Conservation (phyloP, 2,329 filamentous ascomycete species). For the Dothideomycetes sp. region DNA sequence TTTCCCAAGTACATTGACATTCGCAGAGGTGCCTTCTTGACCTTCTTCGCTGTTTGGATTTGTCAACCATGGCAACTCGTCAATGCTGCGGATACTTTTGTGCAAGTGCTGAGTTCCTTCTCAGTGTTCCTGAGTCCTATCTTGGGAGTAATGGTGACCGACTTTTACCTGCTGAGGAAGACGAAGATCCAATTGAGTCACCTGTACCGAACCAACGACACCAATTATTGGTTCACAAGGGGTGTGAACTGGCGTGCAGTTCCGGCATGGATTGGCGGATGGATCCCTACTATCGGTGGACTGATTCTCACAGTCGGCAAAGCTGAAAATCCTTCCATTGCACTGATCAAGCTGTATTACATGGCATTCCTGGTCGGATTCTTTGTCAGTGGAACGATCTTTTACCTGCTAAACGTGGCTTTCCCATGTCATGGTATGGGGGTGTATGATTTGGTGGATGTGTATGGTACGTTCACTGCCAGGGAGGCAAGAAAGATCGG, state of each 20-base stretch:
- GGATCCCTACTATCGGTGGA: slow-evolving; percentile 36
- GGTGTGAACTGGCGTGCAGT: slow-evolving; percentile 38
- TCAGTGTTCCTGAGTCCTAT: slow-evolving; percentile 34
- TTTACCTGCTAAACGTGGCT: slow-evolving; percentile 25
- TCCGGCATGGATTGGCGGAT: slow-evolving; percentile 37
- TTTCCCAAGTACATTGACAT: slow-evolving; percentile 5
- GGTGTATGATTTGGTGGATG: slow-evolving; percentile 36
- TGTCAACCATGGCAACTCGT: slow-evolving; percentile 32
- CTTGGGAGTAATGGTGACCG: slow-evolving; percentile 32
- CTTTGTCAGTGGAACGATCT: slow-evolving; percentile 12
- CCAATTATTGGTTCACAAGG: slow-evolving; percentile 36
- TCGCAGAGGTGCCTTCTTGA: slow-evolving; percentile 21
- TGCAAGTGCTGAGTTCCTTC: slow-evolving; percentile 34
- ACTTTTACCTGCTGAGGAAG: slow-evolving; percentile 30
- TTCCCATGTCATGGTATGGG: slow-evolving; percentile 34
- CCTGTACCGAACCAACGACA: slow-evolving; percentile 28
- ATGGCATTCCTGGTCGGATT: slow-evolving; percentile 39
- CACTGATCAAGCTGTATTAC: slow-evolving; percentile 38
- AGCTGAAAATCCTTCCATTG: slow-evolving; percentile 27
- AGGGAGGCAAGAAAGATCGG: slow-evolving; percentile 35
- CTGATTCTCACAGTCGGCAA: slow-evolving; percentile 30
- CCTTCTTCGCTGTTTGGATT: slow-evolving; percentile 27
- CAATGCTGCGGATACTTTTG: slow-evolving; percentile 29
- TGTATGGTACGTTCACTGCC: slow-evolving; percentile 38
- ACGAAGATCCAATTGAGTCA: slow-evolving; percentile 29